Base-by-base conservation (phyloP, 352 stramenopile species). In the Globisporangium mamillatum region DNA sequence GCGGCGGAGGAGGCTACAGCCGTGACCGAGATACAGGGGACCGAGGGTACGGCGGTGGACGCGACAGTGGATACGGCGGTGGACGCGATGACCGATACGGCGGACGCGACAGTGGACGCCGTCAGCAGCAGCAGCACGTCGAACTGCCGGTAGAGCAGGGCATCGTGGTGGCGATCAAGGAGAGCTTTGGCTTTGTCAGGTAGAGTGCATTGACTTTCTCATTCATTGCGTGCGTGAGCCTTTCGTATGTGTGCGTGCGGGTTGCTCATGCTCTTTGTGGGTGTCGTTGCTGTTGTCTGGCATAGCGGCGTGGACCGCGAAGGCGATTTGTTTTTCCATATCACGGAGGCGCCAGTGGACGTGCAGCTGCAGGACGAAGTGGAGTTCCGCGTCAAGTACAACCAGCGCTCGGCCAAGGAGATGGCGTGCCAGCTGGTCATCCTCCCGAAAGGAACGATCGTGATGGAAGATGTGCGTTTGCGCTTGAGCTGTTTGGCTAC, bases 281-380 rank as follows among this genome's bases (percentile, higher is more conserved):
- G 4, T 52, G 18, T 52, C 18, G 18, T n/a, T 50, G 44, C 22
- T 22, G 44, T 12, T 52, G 18, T n/a, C 10, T 52, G 44, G 16
- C 6, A 81, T 12, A 81, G 84, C 68, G 81, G 82, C 61, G 68
- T 88, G 67, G 84, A 89, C 9, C 76, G 81, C 60, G 81, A 94
- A 16, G 81, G 80, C 24, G 86, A 94, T 46, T 59, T 92, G 52
- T 94, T 94, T 71, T 94, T 94, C 73, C 86, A 94, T 74, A 87
- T 92, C 41, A 88, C 82, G 8, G 86, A 94, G 53, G 86, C 84
- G 29, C 86, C 86, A 0, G 69, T 87, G 68, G 82, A 90, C 68
- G 64, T 89, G 57, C 76, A 91, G 63, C 48, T 92, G 53, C 75
- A 88, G 25, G 84, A 92, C 68, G 86, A 94, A 56, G 77, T 92